Percentiles rank a stretch among this genome's conserved stretches.
Conservation (phyloP, 805 yeast species). For the Myxozyma geophila region DNA sequence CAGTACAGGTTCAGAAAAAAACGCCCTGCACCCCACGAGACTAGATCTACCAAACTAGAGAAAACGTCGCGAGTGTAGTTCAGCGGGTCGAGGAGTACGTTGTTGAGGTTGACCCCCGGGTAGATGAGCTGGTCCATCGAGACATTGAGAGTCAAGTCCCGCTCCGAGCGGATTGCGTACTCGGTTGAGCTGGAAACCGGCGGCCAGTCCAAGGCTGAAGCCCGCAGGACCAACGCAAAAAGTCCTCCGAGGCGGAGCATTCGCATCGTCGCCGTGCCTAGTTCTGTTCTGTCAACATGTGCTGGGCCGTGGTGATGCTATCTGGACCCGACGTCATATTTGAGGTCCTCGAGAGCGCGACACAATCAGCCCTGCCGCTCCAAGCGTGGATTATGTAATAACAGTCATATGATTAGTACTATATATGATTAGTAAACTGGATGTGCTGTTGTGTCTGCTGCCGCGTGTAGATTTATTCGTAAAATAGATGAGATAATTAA, state of each 20-base stretch:
- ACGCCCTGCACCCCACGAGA: constrained; percentile 46
- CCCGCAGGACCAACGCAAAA: not conserved
- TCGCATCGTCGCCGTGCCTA: not conserved
- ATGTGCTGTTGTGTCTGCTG: too few species aligned
- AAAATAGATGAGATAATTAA: too few species aligned
- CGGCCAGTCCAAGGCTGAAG: constrained; percentile 22
- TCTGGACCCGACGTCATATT: too few species aligned
- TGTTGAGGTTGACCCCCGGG: constrained; percentile 46
- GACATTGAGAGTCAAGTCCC: constrained; percentile 44
- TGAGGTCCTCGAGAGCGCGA: too few species aligned
- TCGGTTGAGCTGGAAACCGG: not conserved
- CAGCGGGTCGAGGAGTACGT: constrained; percentile 40
- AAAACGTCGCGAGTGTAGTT: constrained; percentile 44
- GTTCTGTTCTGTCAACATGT: not conserved
- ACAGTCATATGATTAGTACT: not conserved
- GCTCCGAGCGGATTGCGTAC: constrained; percentile 39
- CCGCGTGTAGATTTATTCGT: too few species aligned
- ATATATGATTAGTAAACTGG: too few species aligned
- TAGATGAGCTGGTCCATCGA: constrained; percentile 44
- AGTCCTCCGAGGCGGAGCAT: not conserved
- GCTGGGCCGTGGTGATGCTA: too few species aligned
- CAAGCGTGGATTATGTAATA: not conserved
- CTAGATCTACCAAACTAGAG: constrained; percentile 39
- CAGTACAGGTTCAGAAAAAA: constrained; percentile 57
- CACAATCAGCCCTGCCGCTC: too few species aligned